Evolutionary conservation across 164 flowering plant species (phyloP), one percentile per base, ranked within the genome.

Genomic region (Vitis rupestris): DNA sequence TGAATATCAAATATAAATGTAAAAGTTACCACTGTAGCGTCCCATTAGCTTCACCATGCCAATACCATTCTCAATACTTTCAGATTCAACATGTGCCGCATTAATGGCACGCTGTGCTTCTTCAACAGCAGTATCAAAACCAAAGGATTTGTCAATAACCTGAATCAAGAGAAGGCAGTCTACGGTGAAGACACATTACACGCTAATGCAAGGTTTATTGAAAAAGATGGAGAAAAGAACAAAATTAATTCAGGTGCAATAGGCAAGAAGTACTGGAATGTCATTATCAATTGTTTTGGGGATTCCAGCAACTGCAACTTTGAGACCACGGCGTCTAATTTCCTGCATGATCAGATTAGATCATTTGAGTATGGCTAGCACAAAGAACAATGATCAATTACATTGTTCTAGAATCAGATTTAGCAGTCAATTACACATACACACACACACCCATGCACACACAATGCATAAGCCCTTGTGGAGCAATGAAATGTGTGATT

Each of bases 1-100:
- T 52, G 11, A 62, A 23, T 15, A 3, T 3, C 30, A 70, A 60
- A 57, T 3, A 30, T 19, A 55, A 62, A 53, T 27, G 52, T 3
- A 49, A 50, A 53, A 37, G 83, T 64, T 84, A 93, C 97, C 98
- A 74, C 98, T 82, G 63, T 88, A 76, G 58, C 94, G 88, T 19
- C 98, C 98, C 98, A 93, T 93, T 48, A 93, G 79, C 81, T 90
- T 93, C 70, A 90, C 98, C 37, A 93, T 74, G 17, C 98, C 98
- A 67, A 93, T 73, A 17, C 98, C 94, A 81, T 93, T 89, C 79
- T 93, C 98, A 2, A 76, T 64, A 82, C 98, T 93, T 70, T 66
- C 82, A 77, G 91, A 84, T 76, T 93, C 98, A 64, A 92, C 95
- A 82, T 92, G 97, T n/a, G 92, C 97, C 12, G 97, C 95, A 84